Evolutionary conservation across 805 yeast species (phyloP).

Genomic region (Spathaspora passalidarum): DNA sequence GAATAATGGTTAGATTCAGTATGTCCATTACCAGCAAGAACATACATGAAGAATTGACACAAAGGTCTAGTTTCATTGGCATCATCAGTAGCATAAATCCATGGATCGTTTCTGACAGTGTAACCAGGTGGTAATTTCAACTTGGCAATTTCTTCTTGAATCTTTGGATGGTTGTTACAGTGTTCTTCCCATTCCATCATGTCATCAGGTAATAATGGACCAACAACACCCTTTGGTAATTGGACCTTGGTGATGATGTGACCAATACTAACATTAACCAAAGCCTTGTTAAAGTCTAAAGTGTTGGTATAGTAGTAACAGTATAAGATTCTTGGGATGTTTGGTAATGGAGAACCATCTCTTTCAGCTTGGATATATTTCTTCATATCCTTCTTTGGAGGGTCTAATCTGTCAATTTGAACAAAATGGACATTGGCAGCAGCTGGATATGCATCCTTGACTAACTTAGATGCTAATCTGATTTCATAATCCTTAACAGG

Average conservation of each 20-base stretch:
- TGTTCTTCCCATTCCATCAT: conserved; percentile 50
- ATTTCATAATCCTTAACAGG: conserved; percentile 58
- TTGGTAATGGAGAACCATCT: conserved; percentile 44
- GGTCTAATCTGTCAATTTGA: conserved; percentile 69
- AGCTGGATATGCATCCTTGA: conserved; percentile 56
- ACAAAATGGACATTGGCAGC: conserved; percentile 57
- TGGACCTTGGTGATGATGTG: conserved; percentile 56
- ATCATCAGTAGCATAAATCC: conserved; percentile 85
- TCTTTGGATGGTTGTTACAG: conserved; percentile 52
- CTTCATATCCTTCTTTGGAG: conserved; percentile 72
- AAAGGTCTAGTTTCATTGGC: conserved; percentile 57
- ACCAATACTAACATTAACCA: conserved; percentile 61
- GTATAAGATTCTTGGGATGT: conserved; percentile 66
- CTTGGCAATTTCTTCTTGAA: conserved; percentile 63
- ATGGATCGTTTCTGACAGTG: conserved; percentile 65
- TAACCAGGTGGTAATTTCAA: conserved; percentile 57
- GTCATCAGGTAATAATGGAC: conserved; percentile 72
- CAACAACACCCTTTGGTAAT: conserved; percentile 61
- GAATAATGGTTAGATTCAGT: conserved; percentile 75
- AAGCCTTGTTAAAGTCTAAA: conserved; percentile 61
- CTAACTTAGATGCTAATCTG: conserved; percentile 53
- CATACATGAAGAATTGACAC: conserved; percentile 73
- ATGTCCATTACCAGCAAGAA: conserved; percentile 60
- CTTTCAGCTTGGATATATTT: conserved; percentile 67
- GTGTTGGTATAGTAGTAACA: conserved; percentile 62